Evolutionary conservation across 257 asterid genomes (phyloP), one percentile per base, ranked within the genome.

Genomic region (Gynochthodes officinalis): DNA sequence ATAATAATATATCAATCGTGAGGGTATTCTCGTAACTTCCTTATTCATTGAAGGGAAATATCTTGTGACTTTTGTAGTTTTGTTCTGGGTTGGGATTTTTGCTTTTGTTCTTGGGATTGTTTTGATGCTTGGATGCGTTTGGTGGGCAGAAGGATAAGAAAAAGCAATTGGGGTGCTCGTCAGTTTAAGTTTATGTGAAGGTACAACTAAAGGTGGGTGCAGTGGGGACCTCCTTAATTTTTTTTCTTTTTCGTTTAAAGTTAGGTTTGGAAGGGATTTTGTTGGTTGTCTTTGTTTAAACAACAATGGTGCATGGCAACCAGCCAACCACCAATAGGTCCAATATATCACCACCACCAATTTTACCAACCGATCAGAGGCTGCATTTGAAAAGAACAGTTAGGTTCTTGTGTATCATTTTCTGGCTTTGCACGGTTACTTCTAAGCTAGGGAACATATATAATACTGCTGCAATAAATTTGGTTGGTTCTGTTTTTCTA

Each of bases 201-300:
- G 35, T 86, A 81, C 86, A 86, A 81, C 89, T 72, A 85, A 70
- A 86, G 90, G 87, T 87, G 76, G 97, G 92, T 88, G 75, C 61
- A 9, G 89, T 85, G 92, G 92, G 90, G 66, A 75, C 84, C 64
- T 79, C 78, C 53, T 58, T 21, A 78, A 73, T 71, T 43, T 42
- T 64, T 30, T 63, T 63, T 63, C 76, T 64, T 30, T 63, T 63
- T 63, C 76, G 84, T 83, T 81, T 82, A 76, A 85, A 53, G 75
- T 59, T 68, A 52, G 71, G 89, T 76, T 87, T 59, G 86, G 83
- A 72, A 81, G 73, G 81, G 15, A 23, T 77, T 81, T 80, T 50
- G 79, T 78, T 71, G 81, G 84, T 74, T 79, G 83, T 67, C 64
- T 16, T 67, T 71, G 62, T 21, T 11, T 55, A 12, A 70, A 70